Conservation (phyloP, 164 flowering plant species). For the Nelumbo lutea region DNA sequence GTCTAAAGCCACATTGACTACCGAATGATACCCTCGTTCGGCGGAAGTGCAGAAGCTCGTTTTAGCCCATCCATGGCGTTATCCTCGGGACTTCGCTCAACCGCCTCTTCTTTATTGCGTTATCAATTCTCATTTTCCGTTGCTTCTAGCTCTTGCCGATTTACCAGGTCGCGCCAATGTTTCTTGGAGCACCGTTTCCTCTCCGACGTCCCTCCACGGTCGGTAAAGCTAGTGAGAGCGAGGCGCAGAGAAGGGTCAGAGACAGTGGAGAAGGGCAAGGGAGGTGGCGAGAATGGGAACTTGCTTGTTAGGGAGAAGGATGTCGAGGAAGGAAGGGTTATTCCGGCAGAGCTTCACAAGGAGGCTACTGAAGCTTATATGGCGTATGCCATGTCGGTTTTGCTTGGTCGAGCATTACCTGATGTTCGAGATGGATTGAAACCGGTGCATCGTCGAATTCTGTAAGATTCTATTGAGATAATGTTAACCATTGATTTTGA, state of each 20-base stretch:
- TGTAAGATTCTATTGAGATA: constrained; percentile 38
- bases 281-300: constrained; percentile 36
- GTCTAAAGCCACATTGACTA: too few species aligned
- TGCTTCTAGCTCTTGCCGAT: not conserved
- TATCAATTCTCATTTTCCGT: constrained; percentile 7
- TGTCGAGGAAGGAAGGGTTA: constrained; percentile 44
- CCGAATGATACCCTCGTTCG: not conserved
- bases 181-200: constrained; percentile 41
- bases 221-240: constrained; percentile 18
- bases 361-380: constrained; percentile 94
- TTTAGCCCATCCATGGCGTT: constrained; percentile 5
- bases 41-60: not conserved
- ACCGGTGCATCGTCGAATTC: constrained; percentile 88
- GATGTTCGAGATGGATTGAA: constrained; percentile 95
- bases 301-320: constrained; percentile 28
- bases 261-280: constrained; percentile 11
- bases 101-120: constrained; percentile 17
- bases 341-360: constrained; percentile 69
- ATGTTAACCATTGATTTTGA: not conserved
- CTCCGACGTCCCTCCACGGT: constrained; percentile 21
- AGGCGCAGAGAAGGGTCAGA: constrained; percentile 31
- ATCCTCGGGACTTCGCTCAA: constrained; percentile 15
- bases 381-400: constrained; percentile 90
- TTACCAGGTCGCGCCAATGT: constrained; percentile 6
- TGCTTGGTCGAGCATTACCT: constrained; percentile 91